Base-by-base conservation (phyloP, 2,329 filamentous ascomycete species). In the Ambrosiella cleistominuta region DNA sequence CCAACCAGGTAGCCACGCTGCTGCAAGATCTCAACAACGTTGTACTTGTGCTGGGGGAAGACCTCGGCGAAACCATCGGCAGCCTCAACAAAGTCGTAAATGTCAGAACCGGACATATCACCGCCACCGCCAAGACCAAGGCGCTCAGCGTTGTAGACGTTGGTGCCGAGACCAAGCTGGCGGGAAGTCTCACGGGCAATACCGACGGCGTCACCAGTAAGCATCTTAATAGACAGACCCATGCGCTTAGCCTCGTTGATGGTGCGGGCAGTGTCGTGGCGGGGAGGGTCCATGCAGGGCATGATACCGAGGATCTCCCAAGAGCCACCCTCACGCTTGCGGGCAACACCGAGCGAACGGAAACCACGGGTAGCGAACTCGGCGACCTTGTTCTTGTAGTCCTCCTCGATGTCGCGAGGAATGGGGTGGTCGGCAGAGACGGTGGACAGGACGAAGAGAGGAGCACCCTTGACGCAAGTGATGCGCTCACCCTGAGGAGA, bases 301-400 rank as follows among this genome's bases (percentile, higher is more conserved):
- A 95, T 91, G 67, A 95, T 95, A 66, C 88, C 88, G 65, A 95
- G 82, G 65, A 95, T 90, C 71, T 95, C 87, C 88, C 89, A 95
- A 59, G 80, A 75, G 68, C 81, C 80, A 70, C 86, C 80, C 68
- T 80, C 86, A 70, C 85, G 83, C 80, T 93, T 94, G 73, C 88
- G 88, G 66, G 88, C 88, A 74, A 95, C 86, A 78, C 88, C 88
- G 54, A 95, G 85, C 61, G 89, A 93, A 72, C 89, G 87, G 79
- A 94, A 95, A 75, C 89, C 89, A 80, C 89, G 87, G 66, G 83
- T 86, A 65, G 88, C 89, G 68, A 94, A 94, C 71, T 95, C 89
- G 55, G 86, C 85, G 61, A 95, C 88, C 72, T 89, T 91, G 75
- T 88, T 88, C 79, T 91, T 91, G 77, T 94, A 95, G 65, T 83